Base-by-base conservation (phyloP, 805 yeast species). In the Saturnispora mendoncae region DNA sequence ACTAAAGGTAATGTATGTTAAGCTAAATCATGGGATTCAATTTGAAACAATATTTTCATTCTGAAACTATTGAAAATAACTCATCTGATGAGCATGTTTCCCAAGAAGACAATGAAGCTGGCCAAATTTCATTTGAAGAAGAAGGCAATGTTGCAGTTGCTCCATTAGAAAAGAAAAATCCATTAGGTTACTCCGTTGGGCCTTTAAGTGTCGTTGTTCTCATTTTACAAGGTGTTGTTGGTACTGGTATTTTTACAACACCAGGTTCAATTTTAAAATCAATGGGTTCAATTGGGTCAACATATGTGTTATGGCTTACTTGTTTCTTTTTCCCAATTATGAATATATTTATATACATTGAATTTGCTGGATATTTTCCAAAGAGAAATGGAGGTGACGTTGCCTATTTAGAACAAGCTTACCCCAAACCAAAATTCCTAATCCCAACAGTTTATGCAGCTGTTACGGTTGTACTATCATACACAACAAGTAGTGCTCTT, bases 401-500 rank as follows among this genome's bases (percentile, higher is more conserved):
- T 61, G 82, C 81, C 53, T 84, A 84, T 56, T 62, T 84, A 51
- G 92, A 84, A 57, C 79, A 71, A 51, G 73, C 82, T 38, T 84
- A 69, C 63, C 68, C 67, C 38, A 76, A 72, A 51, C 94, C 94
- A 32, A 71, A 66, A 56, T 82, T 79, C 54, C 66, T 84, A 45
- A 71, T 80, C 35, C 78, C 84, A 21, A 74, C 72, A 15, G 67
- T 74, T 65, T 78, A 74, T 48, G 87, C 85, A 0, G 66, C 87
- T 2, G 80, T 82, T 54, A 77, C 78, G 14, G 77, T 84, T 53
- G 71, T 82, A 52, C 65, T 84, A 37, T 92, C 92, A 28, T 84
- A 88, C 85, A 88, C 94, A 18, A 78, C 92, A 9, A 84, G 88
- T 58, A 82, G 83, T 59, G 79, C 88, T 17, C 76, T 82, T 38